These are phyloP conservation scores for Chalciporus sp. DNA, from an alignment of 1,284 basidiomycete species.

Conservation along the genomic window DNA sequence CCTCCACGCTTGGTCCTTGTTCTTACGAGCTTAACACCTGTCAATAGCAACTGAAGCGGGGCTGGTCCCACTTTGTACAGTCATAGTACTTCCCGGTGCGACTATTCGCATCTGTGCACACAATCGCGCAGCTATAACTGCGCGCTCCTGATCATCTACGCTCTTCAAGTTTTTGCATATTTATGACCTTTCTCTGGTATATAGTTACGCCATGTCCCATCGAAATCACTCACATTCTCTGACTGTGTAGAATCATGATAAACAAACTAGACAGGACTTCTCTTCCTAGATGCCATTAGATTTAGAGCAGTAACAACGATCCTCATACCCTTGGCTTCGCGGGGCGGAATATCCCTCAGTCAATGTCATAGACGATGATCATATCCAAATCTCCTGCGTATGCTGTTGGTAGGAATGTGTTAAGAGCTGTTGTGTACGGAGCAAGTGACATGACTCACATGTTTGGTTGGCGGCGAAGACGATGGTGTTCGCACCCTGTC, in stretches of 20 bases:
- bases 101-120: neutral
- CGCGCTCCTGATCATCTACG: conserved; percentile 3
- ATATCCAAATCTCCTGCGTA: neutral
- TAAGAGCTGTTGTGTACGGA: too few species aligned
- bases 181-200: neutral
- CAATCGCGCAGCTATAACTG: conserved; percentile 1
- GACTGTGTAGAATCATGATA: conserved; percentile 9
- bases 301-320: conserved; percentile 1
- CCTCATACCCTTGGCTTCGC: neutral
- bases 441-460: too few species aligned
- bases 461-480: neutral
- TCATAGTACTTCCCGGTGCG: conserved; percentile 4
- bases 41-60: conserved; percentile 66
- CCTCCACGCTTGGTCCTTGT: neutral
- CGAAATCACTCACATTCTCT: conserved; percentile 4
- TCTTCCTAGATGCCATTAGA: conserved; percentile 9
- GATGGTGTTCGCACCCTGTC: neutral
- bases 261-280: conserved; percentile 9
- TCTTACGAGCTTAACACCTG: conserved; percentile 7
- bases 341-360: neutral
- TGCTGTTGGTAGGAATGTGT: neutral
- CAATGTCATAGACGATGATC: neutral
- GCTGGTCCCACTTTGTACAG: conserved; percentile 40
- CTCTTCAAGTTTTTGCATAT: neutral
- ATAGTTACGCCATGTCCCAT: conserved; percentile 1